Conservation (phyloP, 78 protist species). For the Dictyostelium citrinum region DNA sequence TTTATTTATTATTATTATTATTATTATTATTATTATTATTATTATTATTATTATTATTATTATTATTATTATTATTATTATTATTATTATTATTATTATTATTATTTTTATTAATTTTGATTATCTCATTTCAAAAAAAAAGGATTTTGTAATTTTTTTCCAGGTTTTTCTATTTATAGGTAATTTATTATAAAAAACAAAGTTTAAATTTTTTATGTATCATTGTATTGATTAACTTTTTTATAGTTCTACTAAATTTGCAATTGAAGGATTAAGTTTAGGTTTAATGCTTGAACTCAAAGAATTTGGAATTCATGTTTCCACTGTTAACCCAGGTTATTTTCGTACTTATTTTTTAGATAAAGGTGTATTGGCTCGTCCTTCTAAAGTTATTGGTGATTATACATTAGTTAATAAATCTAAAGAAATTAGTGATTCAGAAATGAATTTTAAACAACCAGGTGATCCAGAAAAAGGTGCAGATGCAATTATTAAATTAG, state of each 20-base stretch:
- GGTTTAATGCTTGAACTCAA: not conserved
- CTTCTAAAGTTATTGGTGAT: not conserved
- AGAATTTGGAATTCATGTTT: not conserved
- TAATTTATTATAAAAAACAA: not conserved
- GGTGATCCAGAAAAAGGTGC: not conserved
- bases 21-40: too few relatives aligned
- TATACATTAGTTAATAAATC: not conserved
- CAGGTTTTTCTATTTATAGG: not conserved
- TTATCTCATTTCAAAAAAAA: too few relatives aligned
- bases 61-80: too few relatives aligned
- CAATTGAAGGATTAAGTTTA: not conserved
- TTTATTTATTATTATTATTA: not conserved
- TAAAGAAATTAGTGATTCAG: not conserved
- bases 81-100: too few relatives aligned
- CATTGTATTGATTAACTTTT: too few relatives aligned
- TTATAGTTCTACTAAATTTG: slow-evolving; percentile 2
- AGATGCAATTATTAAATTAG: not conserved
- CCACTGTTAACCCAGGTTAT: not conserved
- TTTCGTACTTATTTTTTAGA: not conserved
- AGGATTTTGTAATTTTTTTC: not conserved
- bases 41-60: too few relatives aligned
- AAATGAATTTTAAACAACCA: not conserved
- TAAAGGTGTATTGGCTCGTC: not conserved
- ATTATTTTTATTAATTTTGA: too few relatives aligned
- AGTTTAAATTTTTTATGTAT: too few relatives aligned